Evolutionary conservation across 2,329 filamentous ascomycete genomes (phyloP), one percentile per base, ranked within the genome.

Genomic region (Apiospora koreana): DNA sequence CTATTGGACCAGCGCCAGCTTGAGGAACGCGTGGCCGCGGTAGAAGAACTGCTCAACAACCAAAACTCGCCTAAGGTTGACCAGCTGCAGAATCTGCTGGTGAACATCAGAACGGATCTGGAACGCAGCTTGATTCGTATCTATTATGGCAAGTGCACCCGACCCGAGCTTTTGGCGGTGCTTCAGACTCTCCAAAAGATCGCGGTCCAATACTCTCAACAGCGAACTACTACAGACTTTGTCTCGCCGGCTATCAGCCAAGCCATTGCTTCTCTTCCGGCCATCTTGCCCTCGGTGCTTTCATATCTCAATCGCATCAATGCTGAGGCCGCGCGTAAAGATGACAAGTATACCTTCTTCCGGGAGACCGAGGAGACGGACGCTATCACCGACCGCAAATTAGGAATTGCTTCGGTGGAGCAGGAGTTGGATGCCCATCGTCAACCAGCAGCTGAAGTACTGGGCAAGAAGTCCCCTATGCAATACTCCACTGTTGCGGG

Each of bases 331-430:
- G 96, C 95, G 0, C 92, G 91, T 66, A 89, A 89, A 31, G 92
- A 98, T 77, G 95, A 99, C 85, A 98, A 97, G 79, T 98, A 98
- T 79, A 86, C 87, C 45, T 99, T 99, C 85, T 98, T 99, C 80
- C 89, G 92, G 7, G 94, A 97, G 73, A 88, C 92, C 48, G 88
- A 94, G 73, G 95, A 98, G 80, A 97, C 93, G 0, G 95, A 98
- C 35, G 92, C 91, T 58, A 98, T 99, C 74, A 91, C 91, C 25
- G 91, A 95, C 75, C 91, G 97, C 77, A 97, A 98, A 80, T 84
- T 97, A 45, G 93, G 93, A 72, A 99, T 99, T 74, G 94, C 91
- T n/a, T 91, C 90, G 28, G 93, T 98, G 6, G 95, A 99, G 81
- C 91, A 96, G 76, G 94, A 97, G 70, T 88, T 99, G 1, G 88